Evolutionary conservation across 805 yeast genomes (phyloP).

Genomic region (Clavispora fructus): DNA sequence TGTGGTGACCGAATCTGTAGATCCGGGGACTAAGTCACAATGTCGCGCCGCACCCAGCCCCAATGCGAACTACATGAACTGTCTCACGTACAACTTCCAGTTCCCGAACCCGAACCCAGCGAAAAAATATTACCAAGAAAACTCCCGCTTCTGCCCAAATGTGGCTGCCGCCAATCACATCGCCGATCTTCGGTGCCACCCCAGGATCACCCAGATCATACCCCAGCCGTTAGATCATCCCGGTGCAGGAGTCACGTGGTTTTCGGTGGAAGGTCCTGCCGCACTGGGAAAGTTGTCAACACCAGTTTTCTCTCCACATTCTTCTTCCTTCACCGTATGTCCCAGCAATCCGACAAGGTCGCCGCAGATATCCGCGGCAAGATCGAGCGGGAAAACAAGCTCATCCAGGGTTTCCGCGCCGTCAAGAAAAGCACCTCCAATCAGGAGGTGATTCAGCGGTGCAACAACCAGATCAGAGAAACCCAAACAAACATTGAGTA

Average conservation of each 20-base stretch:
- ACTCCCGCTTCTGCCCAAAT: too few species aligned
- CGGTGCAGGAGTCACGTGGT: not conserved
- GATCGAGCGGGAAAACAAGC: constrained; percentile 82
- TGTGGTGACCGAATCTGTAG: too few species aligned
- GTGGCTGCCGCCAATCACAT: too few species aligned
- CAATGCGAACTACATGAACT: too few species aligned
- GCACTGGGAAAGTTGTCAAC: constrained; percentile 13
- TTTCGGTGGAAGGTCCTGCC: not conserved
- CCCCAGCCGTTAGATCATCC: not conserved
- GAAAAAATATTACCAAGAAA: too few species aligned
- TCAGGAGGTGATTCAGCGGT: constrained; percentile 78
- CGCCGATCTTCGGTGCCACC: too few species aligned
- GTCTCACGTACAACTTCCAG: too few species aligned
- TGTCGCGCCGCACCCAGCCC: too few species aligned
- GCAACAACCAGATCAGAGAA: constrained; percentile 86
- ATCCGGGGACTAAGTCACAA: too few species aligned
- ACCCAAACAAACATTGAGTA: constrained; percentile 89
- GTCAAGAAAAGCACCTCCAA: constrained; percentile 76
- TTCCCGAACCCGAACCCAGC: too few species aligned
- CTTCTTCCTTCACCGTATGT: constrained; percentile 5
- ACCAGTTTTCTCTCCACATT: constrained; percentile 2
- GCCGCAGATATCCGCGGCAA: constrained; percentile 71
- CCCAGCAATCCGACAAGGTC: constrained; percentile 23
- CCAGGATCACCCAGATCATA: not conserved
- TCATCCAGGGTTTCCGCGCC: constrained; percentile 81